Conservation (phyloP, 306 rosid genomes). For the Biancaea sappan region DNA sequence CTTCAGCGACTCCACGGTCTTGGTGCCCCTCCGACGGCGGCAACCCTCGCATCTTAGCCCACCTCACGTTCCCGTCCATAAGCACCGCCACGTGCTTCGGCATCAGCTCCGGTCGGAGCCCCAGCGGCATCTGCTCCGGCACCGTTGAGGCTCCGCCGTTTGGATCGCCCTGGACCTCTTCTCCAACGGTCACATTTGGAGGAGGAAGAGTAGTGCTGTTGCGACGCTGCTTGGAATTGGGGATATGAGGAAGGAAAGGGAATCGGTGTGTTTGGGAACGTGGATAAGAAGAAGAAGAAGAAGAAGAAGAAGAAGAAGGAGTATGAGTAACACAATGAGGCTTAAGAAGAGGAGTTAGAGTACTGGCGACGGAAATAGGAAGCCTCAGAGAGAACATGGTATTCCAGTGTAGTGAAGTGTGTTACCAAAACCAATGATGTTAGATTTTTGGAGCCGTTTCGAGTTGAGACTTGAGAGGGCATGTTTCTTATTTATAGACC, state of each 20-base stretch:
- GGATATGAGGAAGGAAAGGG: neutral
- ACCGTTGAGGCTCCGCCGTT: no score
- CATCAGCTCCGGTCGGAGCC: constrained; percentile 57
- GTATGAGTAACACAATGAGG: no score
- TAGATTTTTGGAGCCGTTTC: no score
- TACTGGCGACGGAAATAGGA: constrained; percentile 37
- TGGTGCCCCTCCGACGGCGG: constrained; percentile 53
- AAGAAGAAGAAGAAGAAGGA: no score
- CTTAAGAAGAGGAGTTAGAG: constrained; percentile 7
- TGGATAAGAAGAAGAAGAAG: neutral
- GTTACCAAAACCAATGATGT: no score
- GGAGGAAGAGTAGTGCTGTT: neutral
- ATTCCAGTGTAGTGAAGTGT: no score
- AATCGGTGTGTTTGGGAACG: constrained; percentile 25
- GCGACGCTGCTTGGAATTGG: neutral
- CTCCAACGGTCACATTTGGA: constrained; percentile 9
- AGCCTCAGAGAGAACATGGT: constrained; percentile 43
- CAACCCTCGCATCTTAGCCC: constrained; percentile 62
- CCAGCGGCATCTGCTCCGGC: constrained; percentile 43
- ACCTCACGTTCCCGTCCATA: constrained; percentile 80
- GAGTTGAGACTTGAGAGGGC: no score
- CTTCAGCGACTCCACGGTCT: constrained; percentile 47
- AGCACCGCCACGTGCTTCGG: constrained; percentile 90
- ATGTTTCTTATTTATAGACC: no score
- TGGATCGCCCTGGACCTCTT: neutral